These are phyloP conservation scores for Nepenthes mirabilis DNA, from an alignment of 148 eudicot genomes.

Conservation along the genomic window DNA sequence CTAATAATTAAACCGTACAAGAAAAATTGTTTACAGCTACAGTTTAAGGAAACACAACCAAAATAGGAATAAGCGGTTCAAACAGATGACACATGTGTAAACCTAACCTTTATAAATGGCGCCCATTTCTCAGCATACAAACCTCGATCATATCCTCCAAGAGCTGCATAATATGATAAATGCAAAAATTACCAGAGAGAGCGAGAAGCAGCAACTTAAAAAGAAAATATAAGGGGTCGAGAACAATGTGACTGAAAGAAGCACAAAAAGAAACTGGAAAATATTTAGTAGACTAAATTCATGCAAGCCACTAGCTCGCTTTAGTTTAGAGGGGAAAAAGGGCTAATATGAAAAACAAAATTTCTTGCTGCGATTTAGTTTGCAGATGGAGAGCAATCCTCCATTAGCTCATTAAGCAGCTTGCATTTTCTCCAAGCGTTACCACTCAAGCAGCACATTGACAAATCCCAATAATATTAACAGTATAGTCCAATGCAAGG, in stretches of 20 bases:
- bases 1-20: no score
- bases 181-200: slow-evolving; percentile 2
- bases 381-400: no score
- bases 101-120: slow-evolving; percentile 85
- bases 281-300: not conserved
- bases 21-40: not conserved
- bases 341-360: no score
- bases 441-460: no score
- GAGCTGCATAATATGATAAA: slow-evolving; percentile 33
- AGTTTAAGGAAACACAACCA: not conserved
- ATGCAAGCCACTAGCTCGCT: no score
- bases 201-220: not conserved
- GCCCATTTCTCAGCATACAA: slow-evolving; percentile 96
- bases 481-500: no score
- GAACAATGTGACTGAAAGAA: not conserved
- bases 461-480: no score
- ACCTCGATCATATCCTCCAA: slow-evolving; percentile 84
- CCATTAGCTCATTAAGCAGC: no score
- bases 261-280: not conserved
- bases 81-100: not conserved
- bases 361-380: no score
- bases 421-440: no score
- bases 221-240: not conserved
- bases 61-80: not conserved
- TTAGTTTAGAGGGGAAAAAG: no score